Evolutionary conservation across 345 rosid genomes (phyloP), one percentile per base, ranked within the genome.

Genomic region (Heritiera fomes): DNA sequence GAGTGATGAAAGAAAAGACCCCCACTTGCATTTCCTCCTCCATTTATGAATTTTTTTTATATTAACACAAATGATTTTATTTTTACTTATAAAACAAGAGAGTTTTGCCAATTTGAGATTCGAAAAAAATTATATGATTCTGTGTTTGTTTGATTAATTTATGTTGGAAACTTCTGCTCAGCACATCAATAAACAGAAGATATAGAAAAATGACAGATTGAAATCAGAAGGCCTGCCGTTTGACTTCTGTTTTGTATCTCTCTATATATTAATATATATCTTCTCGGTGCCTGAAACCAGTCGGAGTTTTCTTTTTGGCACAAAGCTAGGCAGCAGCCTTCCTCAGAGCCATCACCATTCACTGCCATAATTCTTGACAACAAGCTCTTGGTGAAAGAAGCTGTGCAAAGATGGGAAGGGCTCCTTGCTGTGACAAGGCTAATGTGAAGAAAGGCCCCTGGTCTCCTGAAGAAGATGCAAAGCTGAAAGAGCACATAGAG

Each of bases 391-490:
- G 38, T 23, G 61, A 63, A 62, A 71, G 3, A 15, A 20, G 12
- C 15, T 41, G 38, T 34, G 38, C 38, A 34, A n/a, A 85, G 40
- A 94, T 92, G 98, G 98, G 97, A 41, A 94, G 98, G 81, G 95
- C 97, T 82, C 98, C 97, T 76, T 92, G 98, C 62, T 94, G 98
- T 88, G 97, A 94, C 86, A 94, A 92, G 83, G 91, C 93, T 20
- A 91, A 89, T 81, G 97, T 94, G 77, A 92, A 92, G 90, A 92
- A 86, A 87, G 98, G 98, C 50, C 94, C 98, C 63, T 94, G 98
- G 98, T 94, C 95, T n/a, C 95, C 98, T 73, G 97, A 92, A 83
- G 98, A 93, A 90, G 98, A 93, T 87, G 94, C 91, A 50, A 89
- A 89, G 87, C 91, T 94, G 66, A 94, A 90, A 82, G 89, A 85